Evolutionary conservation across 2,329 filamentous ascomycete species (phyloP).

Genomic region (Colletotrichum theobromicola): DNA sequence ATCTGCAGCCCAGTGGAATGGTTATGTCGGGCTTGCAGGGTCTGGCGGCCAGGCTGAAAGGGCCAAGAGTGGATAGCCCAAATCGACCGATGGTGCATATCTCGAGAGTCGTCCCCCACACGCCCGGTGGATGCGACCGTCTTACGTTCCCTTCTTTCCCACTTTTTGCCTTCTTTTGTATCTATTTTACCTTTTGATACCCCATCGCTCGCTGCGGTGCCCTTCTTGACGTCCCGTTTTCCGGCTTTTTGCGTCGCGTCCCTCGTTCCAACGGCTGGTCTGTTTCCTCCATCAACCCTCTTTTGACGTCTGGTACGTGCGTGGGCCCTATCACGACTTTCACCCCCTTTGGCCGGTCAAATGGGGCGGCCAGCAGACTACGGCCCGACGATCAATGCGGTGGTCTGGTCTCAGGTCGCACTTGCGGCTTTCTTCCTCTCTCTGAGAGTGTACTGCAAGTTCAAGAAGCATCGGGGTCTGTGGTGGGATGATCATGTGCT

Average conservation of each 20-base stretch:
- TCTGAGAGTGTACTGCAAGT: constrained; percentile 29
- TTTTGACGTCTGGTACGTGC: not conserved
- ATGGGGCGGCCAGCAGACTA: constrained; percentile 14
- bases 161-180: not conserved
- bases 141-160: not conserved
- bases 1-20: not conserved
- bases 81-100: not conserved
- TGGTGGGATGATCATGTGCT: constrained; percentile 34
- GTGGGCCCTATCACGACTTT: not conserved
- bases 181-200: not conserved
- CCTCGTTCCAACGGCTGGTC: constrained; percentile 2
- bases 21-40: not conserved
- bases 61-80: not conserved
- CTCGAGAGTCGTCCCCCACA: constrained; percentile 1
- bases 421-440: constrained; percentile 24
- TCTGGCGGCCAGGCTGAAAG: not conserved
- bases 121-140: not conserved
- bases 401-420: constrained; percentile 25
- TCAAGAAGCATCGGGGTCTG: constrained; percentile 24
- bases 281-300: not conserved
- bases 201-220: not conserved
- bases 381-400: constrained; percentile 13
- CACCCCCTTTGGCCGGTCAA: not conserved
- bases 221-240: not conserved
- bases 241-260: not conserved